Evolutionary conservation across 148 eudicot species (phyloP).

Genomic region (Chenopodium suecicum): DNA sequence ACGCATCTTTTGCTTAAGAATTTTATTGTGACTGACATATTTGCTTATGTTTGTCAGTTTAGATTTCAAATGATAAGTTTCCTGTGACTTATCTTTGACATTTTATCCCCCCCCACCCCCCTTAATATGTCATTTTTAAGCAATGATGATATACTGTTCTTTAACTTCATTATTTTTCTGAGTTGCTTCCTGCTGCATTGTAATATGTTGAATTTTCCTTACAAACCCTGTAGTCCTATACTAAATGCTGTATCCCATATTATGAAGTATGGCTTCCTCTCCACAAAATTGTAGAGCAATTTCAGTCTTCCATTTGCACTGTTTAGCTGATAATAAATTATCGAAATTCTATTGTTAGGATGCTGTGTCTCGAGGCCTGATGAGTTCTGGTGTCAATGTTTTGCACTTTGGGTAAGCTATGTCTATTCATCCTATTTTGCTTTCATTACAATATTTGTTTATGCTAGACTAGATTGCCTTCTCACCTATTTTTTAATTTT

Average conservation of each 20-base stretch:
- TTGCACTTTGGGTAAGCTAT: slow-evolving; percentile 78
- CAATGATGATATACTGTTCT: neutral
- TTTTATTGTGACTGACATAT: neutral
- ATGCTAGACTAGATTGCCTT: neutral
- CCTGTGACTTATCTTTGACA: neutral
- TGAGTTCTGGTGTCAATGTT: slow-evolving; percentile 71
- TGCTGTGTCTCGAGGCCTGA: slow-evolving; percentile 93
- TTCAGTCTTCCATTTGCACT: neutral
- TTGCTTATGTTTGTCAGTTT: neutral
- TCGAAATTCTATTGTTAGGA: slow-evolving; percentile 53
- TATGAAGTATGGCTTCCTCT: neutral
- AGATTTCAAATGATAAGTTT: neutral
- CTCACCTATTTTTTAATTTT: neutral
- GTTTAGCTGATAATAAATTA: neutral
- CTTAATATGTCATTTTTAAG: neutral
- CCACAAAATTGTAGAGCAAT: neutral
- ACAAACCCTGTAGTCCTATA: neutral
- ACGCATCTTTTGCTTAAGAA: too few relatives aligned
- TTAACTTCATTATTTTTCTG: neutral
- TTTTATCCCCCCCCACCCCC: too few relatives aligned
- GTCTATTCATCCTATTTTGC: neutral
- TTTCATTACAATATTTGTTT: neutral
- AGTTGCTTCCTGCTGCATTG: neutral
- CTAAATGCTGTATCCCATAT: neutral
- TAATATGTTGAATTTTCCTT: neutral